Base-by-base conservation (phyloP, 2,329 filamentous ascomycete species). In the Dactylellina haptotyla region DNA sequence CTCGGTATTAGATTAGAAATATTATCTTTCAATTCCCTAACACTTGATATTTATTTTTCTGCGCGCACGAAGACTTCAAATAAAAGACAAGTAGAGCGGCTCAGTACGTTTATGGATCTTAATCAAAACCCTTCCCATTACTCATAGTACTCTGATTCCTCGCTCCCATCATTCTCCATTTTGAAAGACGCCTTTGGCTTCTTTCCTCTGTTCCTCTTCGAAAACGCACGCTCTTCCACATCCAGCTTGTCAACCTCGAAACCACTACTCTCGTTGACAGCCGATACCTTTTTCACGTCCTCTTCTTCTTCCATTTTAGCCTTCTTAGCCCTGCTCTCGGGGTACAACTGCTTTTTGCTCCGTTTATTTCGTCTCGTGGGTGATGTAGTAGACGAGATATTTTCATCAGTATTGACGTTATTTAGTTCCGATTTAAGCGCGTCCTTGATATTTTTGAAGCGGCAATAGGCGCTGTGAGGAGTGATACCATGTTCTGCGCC, bases 391-490 rank as follows among this genome's bases (percentile, higher is more conserved):
- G 51, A 16, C 12, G 18, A 3, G 12, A 41, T 61, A 48, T 25
- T 56, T 18, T 70, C 37, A 16, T 37, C 23, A 14, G 28, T 32
- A 14, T 34, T 48, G n/a, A 37, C n/a, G 14, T 16, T 20, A 14
- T 28, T 48, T 28, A 54, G 39, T 14, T 56, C 56, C 18, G 62
- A 39, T 56, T 66, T 74, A 3, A 74, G n/a, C 5, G 48, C 28
- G n/a, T 74, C 41, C 34, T 67, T 74, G 70, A 67, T 66, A 18
- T 51, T 48, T 23, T 74, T 66, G 32, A 63, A 67, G 16, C 70
- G 62, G 16, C 70, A 67, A 34, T 73, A 73, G 9, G 69, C 69
- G 14, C 61, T 66, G 43, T 73, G 69, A 3, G 46, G 18, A 37
- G 59, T 73, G 23, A 73, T 73, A 0, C 69, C 69, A 25, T 65